phyloP scores from a whole-genome alignment of 257 asterid genomes.

The Fraxinus quadrangulata region DNA sequence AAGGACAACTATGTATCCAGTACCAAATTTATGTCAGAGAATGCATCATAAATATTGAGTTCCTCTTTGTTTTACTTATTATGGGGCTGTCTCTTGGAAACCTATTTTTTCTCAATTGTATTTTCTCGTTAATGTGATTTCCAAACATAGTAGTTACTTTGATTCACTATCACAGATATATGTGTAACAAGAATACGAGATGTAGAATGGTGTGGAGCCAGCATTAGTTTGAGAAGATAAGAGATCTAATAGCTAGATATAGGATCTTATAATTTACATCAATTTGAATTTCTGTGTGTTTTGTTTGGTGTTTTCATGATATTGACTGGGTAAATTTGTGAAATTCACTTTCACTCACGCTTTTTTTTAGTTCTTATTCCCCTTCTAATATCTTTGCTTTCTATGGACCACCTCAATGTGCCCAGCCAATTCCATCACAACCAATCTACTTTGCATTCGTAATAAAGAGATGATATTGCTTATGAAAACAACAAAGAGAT shows the following conservation, averaged over 20 bases:
- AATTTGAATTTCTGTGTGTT: neutral
- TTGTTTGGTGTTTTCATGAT: neutral
- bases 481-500: neutral
- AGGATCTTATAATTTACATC: no score
- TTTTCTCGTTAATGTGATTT: neutral
- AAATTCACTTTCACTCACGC: neutral
- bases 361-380: neutral
- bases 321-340: neutral
- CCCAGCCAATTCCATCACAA: neutral
- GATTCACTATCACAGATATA: neutral
- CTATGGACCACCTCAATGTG: neutral
- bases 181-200: neutral
- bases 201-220: neutral
- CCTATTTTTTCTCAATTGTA: neutral
- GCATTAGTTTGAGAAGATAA: neutral
- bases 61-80: neutral
- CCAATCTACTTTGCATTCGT: neutral
- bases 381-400: neutral
- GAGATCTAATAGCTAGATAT: neutral
- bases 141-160: neutral
- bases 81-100: neutral
- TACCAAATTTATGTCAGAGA: neutral
- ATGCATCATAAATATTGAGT: neutral
- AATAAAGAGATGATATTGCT: neutral
- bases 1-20: neutral